Conservation (phyloP, 495 filamentous ascomycete genomes). For the Hypoxylon intermedium region DNA sequence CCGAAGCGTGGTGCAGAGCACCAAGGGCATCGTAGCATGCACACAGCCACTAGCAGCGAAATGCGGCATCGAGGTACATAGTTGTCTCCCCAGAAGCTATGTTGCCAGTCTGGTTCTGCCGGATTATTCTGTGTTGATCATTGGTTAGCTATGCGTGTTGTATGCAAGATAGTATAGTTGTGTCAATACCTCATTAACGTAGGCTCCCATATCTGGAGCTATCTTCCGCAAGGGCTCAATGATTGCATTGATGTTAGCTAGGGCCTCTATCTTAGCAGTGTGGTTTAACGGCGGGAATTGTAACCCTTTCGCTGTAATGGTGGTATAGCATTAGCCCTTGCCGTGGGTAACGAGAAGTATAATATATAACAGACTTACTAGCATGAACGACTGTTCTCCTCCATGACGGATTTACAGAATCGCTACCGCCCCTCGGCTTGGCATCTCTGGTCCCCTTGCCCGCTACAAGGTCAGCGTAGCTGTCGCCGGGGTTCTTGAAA, state of each 20-base stretch:
- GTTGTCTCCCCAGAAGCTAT: conserved; percentile 59
- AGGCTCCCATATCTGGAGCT: conserved; percentile 47
- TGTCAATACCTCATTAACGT: conserved; percentile 51
- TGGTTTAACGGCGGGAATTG: conserved; percentile 48
- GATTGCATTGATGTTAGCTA: conserved; percentile 49
- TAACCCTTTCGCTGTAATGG: conserved; percentile 41
- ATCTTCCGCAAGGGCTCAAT: conserved; percentile 51
- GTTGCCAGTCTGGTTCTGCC: conserved; percentile 56
- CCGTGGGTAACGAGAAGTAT: neutral
- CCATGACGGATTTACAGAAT: conserved; percentile 63
- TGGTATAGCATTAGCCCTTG: neutral
- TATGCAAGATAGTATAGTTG: too few species aligned
- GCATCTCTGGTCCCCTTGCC: conserved; percentile 48
- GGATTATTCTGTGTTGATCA: conserved; percentile 51
- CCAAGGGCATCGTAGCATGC: conserved; percentile 91
- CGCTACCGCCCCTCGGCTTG: conserved; percentile 50
- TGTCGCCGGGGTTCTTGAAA: conserved; percentile 16
- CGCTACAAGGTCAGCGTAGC: conserved; percentile 41
- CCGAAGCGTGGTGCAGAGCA: conserved; percentile 90
- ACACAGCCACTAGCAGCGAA: conserved; percentile 90
- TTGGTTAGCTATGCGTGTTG: conserved; percentile 3
- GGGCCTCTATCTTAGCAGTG: conserved; percentile 48
- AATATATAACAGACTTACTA: conserved; percentile 18
- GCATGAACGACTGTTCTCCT: conserved; percentile 57
- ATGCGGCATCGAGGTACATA: conserved; percentile 74